Conservation (phyloP, 2,329 filamentous ascomycete species). For the Aspergillus flavus region DNA sequence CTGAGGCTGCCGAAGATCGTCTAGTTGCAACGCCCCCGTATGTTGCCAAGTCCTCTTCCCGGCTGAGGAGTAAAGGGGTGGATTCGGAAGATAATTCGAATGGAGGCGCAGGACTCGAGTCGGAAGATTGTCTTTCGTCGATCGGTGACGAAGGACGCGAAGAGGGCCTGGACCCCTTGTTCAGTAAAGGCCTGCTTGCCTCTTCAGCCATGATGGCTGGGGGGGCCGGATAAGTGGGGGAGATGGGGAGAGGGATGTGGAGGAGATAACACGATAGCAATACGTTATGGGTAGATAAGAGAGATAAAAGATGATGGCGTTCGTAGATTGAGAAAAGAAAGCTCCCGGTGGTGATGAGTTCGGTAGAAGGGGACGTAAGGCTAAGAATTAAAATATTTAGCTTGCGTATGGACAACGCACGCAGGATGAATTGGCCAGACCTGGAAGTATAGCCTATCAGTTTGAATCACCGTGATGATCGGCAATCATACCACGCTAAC, state of each 20-base stretch:
- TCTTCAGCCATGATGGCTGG: conserved; percentile 38
- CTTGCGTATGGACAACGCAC: neutral
- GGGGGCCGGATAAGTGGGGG: neutral
- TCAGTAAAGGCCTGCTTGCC: conserved; percentile 33
- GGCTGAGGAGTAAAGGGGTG: conserved; percentile 44
- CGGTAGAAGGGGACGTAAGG: neutral
- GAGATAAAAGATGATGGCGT: neutral
- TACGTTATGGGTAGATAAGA: neutral
- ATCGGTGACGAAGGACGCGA: conserved; percentile 22
- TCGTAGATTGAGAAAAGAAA: neutral
- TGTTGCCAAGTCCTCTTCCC: conserved; percentile 32
- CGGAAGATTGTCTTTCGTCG: conserved; percentile 17
- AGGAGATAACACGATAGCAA: conserved; percentile 11
- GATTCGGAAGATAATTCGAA: conserved; percentile 46
- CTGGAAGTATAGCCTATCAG: conserved; percentile 4
- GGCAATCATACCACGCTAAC: neutral
- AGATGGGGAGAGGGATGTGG: conserved; percentile 12
- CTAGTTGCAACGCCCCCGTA: conserved; percentile 36
- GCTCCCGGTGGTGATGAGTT: neutral
- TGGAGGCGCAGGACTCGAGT: conserved; percentile 23
- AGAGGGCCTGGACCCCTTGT: conserved; percentile 25
- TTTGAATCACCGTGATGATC: neutral
- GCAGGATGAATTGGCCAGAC: neutral
- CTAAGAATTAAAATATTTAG: neutral
- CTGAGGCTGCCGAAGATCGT: conserved; percentile 27